Conservation (phyloP, 1,284 basidiomycete genomes). For the Tilletia setariae region DNA sequence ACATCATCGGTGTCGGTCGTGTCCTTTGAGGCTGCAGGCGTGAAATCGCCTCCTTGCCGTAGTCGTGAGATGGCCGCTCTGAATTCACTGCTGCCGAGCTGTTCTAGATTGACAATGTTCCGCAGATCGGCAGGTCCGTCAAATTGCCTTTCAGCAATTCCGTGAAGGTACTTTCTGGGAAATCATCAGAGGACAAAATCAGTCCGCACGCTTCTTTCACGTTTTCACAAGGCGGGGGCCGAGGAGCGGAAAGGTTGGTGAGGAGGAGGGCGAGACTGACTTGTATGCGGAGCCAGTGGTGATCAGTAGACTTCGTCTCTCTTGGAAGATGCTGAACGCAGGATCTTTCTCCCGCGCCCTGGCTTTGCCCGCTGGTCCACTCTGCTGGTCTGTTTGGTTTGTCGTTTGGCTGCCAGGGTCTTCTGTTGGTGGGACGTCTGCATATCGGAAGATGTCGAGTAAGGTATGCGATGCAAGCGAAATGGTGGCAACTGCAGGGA, state of each 20-base stretch:
- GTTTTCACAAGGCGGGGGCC: background rate
- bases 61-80: background rate
- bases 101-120: constrained; percentile 30
- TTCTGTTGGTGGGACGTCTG: constrained; percentile 29
- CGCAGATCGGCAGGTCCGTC: constrained; percentile 29
- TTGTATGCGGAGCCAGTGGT: constrained; percentile 44
- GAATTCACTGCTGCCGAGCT: constrained; percentile 24
- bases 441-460: constrained; percentile 78
- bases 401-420: constrained; percentile 33
- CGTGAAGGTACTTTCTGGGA: constrained; percentile 47
- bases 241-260: background rate
- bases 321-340: constrained; percentile 46
- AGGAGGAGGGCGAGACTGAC: constrained; percentile 19
- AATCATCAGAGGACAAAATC: background rate
- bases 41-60: background rate
- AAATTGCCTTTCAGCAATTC: constrained; percentile 58
- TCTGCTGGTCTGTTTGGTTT: constrained; percentile 13
- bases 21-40: background rate
- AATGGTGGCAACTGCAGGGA: constrained; percentile 81
- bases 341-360: constrained; percentile 40
- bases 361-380: constrained; percentile 58
- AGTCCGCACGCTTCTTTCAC: background rate
- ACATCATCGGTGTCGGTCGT: background rate
- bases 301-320: constrained; percentile 47
- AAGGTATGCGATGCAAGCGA: constrained; percentile 78